Evolutionary conservation across 2,329 filamentous ascomycete genomes (phyloP).

Genomic region (Tolypocladium paradoxum): DNA sequence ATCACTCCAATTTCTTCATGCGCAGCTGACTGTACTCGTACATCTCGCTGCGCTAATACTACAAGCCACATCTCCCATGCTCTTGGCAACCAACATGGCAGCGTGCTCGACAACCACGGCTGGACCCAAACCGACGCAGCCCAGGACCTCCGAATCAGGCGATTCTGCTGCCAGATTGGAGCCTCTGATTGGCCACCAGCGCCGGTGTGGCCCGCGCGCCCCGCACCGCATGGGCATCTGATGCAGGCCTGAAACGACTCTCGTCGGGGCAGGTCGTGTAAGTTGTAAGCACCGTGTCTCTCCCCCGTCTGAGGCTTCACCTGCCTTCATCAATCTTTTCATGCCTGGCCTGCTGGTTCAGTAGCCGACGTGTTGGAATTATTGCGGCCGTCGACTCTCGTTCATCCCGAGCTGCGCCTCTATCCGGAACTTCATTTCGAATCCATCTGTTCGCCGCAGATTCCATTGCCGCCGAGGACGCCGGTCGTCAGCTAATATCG

Average conservation of each 20-base stretch:
- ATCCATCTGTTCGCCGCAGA: not conserved
- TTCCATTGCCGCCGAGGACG: not conserved
- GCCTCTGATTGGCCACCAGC: slow-evolving; percentile 13
- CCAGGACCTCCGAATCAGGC: slow-evolving; percentile 10
- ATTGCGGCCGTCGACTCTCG: not conserved
- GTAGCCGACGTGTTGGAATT: not conserved
- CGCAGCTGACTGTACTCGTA: not conserved
- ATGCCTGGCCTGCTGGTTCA: not conserved
- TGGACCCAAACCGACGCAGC: not conserved
- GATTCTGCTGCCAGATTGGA: slow-evolving; percentile 6
- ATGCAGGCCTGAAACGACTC: slow-evolving; percentile 1
- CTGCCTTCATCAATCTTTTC: not conserved
- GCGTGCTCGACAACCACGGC: too few species aligned
- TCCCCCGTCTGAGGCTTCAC: not conserved
- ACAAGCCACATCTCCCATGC: too few species aligned
- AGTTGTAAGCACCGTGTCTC: not conserved
- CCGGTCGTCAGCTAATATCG: not conserved
- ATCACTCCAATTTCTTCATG: not conserved
- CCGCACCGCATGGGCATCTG: slow-evolving; percentile 9
- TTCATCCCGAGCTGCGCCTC: not conserved
- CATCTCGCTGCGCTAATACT: too few species aligned
- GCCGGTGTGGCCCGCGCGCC: slow-evolving; percentile 7
- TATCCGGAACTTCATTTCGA: not conserved
- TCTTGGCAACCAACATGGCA: not conserved
- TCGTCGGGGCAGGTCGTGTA: not conserved